These are phyloP conservation scores for Trametopsis cervina DNA, from an alignment of 768 basidiomycete genomes.

Conservation along the genomic window DNA sequence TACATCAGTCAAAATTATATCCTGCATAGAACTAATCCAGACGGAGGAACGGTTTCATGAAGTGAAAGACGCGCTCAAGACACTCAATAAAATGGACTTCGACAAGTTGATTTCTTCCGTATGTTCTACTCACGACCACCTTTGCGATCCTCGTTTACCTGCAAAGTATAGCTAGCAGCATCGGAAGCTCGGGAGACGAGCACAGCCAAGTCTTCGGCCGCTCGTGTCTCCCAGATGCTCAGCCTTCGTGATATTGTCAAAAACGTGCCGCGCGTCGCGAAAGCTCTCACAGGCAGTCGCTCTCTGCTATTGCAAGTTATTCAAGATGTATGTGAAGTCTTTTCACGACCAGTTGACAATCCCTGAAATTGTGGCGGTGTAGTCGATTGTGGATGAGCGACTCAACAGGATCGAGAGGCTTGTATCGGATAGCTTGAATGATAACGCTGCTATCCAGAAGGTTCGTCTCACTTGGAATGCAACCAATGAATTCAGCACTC, in stretches of 20 bases:
- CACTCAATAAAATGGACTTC: slow-evolving; percentile 75
- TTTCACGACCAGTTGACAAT: too few relatives aligned
- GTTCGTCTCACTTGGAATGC: too few relatives aligned
- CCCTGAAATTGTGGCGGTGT: too few relatives aligned
- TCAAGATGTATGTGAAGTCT: slow-evolving; percentile 48
- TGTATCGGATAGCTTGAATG: slow-evolving; percentile 64
- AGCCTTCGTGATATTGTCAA: slow-evolving; percentile 67
- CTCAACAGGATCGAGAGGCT: slow-evolving; percentile 54
- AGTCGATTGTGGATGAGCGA: slow-evolving; percentile 76
- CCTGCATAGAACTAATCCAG: slow-evolving; percentile 74
- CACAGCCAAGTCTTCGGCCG: slow-evolving; percentile 56
- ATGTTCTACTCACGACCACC: slow-evolving; percentile 11
- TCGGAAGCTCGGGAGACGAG: slow-evolving; percentile 49
- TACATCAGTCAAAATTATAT: too few relatives aligned
- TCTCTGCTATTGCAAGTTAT: slow-evolving; percentile 60
- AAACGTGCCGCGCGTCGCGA: slow-evolving; percentile 55
- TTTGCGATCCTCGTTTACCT: neutral
- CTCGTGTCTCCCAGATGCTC: slow-evolving; percentile 74
- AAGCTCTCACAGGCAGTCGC: slow-evolving; percentile 49
- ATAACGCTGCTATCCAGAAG: slow-evolving; percentile 55
- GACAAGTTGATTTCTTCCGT: slow-evolving; percentile 80
- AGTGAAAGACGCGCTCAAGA: slow-evolving; percentile 60
- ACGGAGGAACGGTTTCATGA: slow-evolving; percentile 68
- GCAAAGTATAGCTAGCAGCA: slow-evolving; percentile 48
- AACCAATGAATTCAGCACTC: too few relatives aligned